Evolutionary conservation across 2,329 filamentous ascomycete genomes (phyloP).

Genomic region (Fusarium anthophilum): DNA sequence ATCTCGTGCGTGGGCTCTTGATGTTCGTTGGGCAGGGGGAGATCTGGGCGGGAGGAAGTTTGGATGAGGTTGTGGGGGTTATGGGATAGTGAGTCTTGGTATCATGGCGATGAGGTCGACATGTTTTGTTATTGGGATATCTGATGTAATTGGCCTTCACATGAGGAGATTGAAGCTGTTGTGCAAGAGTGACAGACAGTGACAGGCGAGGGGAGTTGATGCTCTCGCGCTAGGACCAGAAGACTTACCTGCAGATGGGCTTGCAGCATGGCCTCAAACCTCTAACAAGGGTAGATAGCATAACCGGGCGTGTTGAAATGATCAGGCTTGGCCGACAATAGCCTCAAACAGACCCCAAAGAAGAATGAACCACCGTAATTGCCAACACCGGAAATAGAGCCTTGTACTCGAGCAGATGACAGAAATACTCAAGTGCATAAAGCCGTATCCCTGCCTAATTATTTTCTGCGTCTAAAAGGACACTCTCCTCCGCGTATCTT

Average conservation of each 20-base stretch:
- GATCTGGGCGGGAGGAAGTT: background rate
- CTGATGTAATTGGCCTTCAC: fast-evolving
- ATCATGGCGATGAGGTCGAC: background rate
- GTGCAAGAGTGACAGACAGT: background rate
- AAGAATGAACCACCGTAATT: background rate
- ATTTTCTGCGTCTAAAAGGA: background rate
- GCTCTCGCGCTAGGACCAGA: background rate
- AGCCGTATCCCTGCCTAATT: fast-evolving
- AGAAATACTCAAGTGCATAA: fast-evolving
- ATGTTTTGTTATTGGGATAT: fast-evolving
- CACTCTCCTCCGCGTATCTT: background rate
- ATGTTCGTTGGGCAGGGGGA: constrained; percentile 21
- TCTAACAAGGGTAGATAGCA: fast-evolving
- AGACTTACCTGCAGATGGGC: background rate
- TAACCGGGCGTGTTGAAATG: background rate
- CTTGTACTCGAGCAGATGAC: background rate
- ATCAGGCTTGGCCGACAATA: background rate
- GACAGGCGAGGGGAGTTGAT: background rate
- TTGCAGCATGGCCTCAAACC: background rate
- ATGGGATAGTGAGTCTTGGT: background rate
- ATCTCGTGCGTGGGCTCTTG: constrained; percentile 27
- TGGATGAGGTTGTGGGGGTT: background rate
- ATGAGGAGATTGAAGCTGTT: too few relatives aligned
- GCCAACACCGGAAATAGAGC: background rate
- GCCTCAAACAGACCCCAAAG: background rate